Conservation (phyloP, 2,329 filamentous ascomycete species). For the Bertia moriformis region DNA sequence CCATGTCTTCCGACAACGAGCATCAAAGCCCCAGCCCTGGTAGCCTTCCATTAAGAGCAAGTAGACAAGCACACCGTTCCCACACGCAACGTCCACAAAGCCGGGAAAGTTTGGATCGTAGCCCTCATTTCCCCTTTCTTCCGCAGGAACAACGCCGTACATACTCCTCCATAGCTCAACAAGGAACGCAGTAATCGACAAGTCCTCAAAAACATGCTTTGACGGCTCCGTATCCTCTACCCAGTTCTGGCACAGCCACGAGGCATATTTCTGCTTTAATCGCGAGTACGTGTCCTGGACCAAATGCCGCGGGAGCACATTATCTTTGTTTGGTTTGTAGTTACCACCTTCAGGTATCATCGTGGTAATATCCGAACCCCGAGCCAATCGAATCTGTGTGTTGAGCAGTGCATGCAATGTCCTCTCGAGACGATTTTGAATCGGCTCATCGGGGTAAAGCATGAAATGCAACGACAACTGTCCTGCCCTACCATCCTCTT, state of each 20-base stretch:
- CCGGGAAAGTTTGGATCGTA: slow-evolving; percentile 49
- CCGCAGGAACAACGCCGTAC: slow-evolving; percentile 34
- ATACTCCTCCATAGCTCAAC: slow-evolving; percentile 82
- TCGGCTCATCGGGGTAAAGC: slow-evolving; percentile 24
- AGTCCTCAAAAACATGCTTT: slow-evolving; percentile 92
- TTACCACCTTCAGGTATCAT: slow-evolving; percentile 50
- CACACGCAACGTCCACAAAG: slow-evolving; percentile 91
- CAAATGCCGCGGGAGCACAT: slow-evolving; percentile 58
- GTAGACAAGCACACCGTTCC: slow-evolving; percentile 80
- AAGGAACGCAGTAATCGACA: slow-evolving; percentile 79
- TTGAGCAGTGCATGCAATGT: slow-evolving; percentile 55
- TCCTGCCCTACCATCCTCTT: slow-evolving; percentile 14
- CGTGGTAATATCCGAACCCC: slow-evolving; percentile 60
- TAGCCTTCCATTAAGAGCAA: slow-evolving; percentile 73
- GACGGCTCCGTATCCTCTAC: slow-evolving; percentile 71
- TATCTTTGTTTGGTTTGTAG: slow-evolving; percentile 72
- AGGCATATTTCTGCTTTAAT: slow-evolving; percentile 69
- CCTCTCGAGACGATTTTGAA: slow-evolving; percentile 36
- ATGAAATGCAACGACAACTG: slow-evolving; percentile 45
- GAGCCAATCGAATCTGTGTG: slow-evolving; percentile 8
- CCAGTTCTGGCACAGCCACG: slow-evolving; percentile 59
- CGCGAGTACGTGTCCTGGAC: slow-evolving; percentile 72
- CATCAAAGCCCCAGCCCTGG: slow-evolving; percentile 80
- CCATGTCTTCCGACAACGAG: slow-evolving; percentile 76
- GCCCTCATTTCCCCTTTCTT: slow-evolving; percentile 6